phyloP scores from a whole-genome alignment of 2,329 filamentous ascomycete species.

The Septoria linicola region DNA sequence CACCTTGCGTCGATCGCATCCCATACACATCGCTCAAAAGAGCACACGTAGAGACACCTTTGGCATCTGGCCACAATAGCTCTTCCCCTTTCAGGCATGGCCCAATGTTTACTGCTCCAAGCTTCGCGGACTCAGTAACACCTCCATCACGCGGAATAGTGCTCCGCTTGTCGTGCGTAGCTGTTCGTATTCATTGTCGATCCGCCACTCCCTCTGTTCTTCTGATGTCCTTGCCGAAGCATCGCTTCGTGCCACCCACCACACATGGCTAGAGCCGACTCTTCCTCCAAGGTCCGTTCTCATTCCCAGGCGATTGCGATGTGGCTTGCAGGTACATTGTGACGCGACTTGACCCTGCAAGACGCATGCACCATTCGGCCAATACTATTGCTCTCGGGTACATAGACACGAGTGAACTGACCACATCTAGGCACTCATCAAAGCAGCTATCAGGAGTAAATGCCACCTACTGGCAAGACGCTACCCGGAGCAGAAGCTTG shows the following conservation, averaged over 20 bases:
- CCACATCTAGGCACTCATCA: constrained; percentile 15
- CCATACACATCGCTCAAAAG: neutral
- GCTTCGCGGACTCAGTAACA: too few relatives aligned
- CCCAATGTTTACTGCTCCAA: too few relatives aligned
- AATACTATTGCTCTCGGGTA: too few relatives aligned
- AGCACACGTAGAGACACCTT: constrained; percentile 9
- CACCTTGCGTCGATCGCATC: neutral
- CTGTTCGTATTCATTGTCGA: neutral
- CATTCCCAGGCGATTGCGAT: neutral
- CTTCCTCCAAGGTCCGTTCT: constrained; percentile 9
- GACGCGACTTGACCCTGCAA: neutral
- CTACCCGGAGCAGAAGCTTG: constrained; percentile 12
- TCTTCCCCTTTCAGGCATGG: too few relatives aligned
- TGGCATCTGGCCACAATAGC: neutral
- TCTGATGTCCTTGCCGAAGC: constrained; percentile 1
- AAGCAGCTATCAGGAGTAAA: constrained; percentile 19
- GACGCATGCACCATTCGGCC: too few relatives aligned
- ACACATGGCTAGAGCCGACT: constrained; percentile 12
- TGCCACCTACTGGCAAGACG: constrained; percentile 16
- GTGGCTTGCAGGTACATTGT: neutral
- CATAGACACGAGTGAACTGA: neutral
- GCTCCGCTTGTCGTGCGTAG: too few relatives aligned
- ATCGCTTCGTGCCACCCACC: neutral
- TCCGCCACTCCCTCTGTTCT: constrained; percentile 2
- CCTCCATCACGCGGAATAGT: too few relatives aligned